Conservation (phyloP, 129 eudicot species). For the Saposhnikovia divaricata region DNA sequence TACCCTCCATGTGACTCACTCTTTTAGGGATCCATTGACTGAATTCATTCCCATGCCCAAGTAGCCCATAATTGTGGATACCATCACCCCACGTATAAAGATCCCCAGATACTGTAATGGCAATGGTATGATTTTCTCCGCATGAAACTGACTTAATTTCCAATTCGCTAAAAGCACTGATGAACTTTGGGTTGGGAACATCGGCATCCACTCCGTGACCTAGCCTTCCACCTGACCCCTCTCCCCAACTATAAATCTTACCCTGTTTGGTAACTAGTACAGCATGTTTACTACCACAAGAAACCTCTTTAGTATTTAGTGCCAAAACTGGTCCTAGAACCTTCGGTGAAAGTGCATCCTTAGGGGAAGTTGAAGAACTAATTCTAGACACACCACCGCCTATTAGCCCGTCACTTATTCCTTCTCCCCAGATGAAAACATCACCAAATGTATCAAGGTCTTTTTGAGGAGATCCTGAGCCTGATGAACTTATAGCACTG, state of each 20-base stretch:
- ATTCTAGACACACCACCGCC: slow-evolving; percentile 38
- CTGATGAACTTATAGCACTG: slow-evolving; percentile 46
- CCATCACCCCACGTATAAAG: slow-evolving; percentile 73
- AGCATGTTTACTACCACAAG: slow-evolving; percentile 60
- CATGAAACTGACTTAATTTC: slow-evolving; percentile 44
- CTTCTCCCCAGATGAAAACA: slow-evolving; percentile 68
- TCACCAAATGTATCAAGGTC: slow-evolving; percentile 38
- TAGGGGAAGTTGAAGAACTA: slow-evolving; percentile 18
- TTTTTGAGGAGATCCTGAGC: slow-evolving; percentile 37
- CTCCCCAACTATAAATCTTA: slow-evolving; percentile 71
- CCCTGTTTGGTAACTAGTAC: slow-evolving; percentile 56
- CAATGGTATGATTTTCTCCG: slow-evolving; percentile 68
- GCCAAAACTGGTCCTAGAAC: slow-evolving; percentile 37
- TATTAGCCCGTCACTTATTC: slow-evolving; percentile 41
- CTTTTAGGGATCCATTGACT: slow-evolving; percentile 56
- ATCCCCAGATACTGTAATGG: slow-evolving; percentile 47
- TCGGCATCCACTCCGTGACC: slow-evolving; percentile 65
- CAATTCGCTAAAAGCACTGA: slow-evolving; percentile 32
- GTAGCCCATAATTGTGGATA: slow-evolving; percentile 41
- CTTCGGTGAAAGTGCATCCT: slow-evolving; percentile 43
- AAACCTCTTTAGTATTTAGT: slow-evolving; percentile 45
- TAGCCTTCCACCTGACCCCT: slow-evolving; percentile 59
- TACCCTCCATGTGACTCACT: slow-evolving; percentile 42
- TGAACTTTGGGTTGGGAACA: slow-evolving; percentile 40
- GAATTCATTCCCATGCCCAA: slow-evolving; percentile 49